Evolutionary conservation across 257 asterid genomes (phyloP), one percentile per base, ranked within the genome.

Genomic region (Jacaranda mimosifolia): DNA sequence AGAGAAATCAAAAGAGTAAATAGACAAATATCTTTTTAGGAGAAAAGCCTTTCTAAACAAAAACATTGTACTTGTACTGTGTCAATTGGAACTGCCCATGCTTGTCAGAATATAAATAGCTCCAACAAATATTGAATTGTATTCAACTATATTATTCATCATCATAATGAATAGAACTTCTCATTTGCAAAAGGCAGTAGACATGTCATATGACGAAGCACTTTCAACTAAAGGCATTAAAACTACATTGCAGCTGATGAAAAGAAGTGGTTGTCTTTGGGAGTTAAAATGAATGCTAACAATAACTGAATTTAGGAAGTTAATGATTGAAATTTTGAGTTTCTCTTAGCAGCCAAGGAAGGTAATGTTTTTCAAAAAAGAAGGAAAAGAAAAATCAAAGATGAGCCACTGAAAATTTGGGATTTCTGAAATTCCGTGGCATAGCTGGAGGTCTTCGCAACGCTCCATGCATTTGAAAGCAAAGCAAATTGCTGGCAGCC

Each of bases 401-500:
- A 58, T 38, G 18, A 72, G 58, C 66, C 12, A 40, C 32, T 5
- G 11, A 58, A 46, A 66, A 63, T 4, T 42, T 38, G 13, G 58
- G 52, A 39, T 65, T 66, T 10, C 32, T 3, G 69, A 70, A 52
- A 68, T 9, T 45, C 14, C 38, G 62, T 21, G 71, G 72, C 19
- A 55, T 0, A 68, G 60, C 36, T 68, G 26, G 66, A 78, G 79
- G 42, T 68, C 53, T 69, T 51, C 48, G 38, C 59, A 45, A 57
- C 65, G 64, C 64, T 57, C 56, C 65, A 69, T n/a, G n/a, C 52
- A 66, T 60, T 26, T 12, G 75, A 78, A 75, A 68, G 71, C 40
- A 69, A 74, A 81, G 71, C 56, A 77, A 46, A 68, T 74, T 78
- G 56, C 46, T 59, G 67, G 53, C 67, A 80, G 62, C 69, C 70